A percentile compares a stretch with the other conserved stretches of the same genome.
Conservation (phyloP, 495 filamentous ascomycete species). For the Penicilliopsis zonata region DNA sequence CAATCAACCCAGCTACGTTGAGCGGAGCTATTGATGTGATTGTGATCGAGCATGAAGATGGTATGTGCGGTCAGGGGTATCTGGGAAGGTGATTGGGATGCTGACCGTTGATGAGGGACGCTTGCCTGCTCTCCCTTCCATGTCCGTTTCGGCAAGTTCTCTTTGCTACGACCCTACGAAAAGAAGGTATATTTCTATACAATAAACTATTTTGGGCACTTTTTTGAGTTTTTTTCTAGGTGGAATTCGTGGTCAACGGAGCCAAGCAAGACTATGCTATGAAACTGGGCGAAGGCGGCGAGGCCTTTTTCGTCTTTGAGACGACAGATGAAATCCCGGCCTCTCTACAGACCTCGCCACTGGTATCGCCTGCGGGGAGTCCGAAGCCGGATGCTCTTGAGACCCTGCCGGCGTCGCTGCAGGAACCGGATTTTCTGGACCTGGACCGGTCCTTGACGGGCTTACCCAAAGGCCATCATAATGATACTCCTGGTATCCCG, state of each 20-base stretch:
- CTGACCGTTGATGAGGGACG: slow-evolving; percentile 30
- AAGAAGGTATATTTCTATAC: slow-evolving; percentile 58
- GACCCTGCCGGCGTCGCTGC: slow-evolving; percentile 42
- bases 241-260: slow-evolving; percentile 94
- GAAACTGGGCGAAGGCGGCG: slow-evolving; percentile 95
- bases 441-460: slow-evolving; percentile 29
- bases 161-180: slow-evolving; percentile 85
- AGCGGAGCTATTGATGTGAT: slow-evolving; percentile 98
- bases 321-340: slow-evolving; percentile 79
- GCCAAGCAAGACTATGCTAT: slow-evolving; percentile 86
- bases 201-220: background rate
- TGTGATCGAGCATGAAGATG: slow-evolving; percentile 95
- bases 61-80: slow-evolving; percentile 23
- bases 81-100: background rate
- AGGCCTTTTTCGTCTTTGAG: slow-evolving; percentile 98
- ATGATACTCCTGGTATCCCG: slow-evolving; percentile 10
- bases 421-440: slow-evolving; percentile 78
- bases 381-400: slow-evolving; percentile 49
- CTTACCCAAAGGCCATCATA: slow-evolving; percentile 6
- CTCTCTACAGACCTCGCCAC: slow-evolving; percentile 83
- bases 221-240: slow-evolving; percentile 27
- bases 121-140: slow-evolving; percentile 93
- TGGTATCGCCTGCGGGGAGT: slow-evolving; percentile 77
- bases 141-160: slow-evolving; percentile 98
- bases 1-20: slow-evolving; percentile 94